phyloP scores from a whole-genome alignment of 148 eudicot species.

The Cornus controversa region DNA sequence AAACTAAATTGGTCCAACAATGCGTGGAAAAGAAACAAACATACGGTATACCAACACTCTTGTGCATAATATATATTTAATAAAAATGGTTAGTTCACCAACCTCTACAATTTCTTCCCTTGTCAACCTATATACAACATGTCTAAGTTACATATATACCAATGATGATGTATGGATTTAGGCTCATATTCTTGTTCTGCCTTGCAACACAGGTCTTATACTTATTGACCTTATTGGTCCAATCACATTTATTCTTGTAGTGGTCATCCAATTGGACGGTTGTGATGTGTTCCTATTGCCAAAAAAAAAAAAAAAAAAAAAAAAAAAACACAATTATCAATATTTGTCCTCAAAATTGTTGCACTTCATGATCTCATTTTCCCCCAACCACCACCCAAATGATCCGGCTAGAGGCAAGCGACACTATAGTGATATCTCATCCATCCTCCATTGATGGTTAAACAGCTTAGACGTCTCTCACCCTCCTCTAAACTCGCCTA shows the following conservation, averaged over 20 bases:
- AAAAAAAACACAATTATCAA: no score
- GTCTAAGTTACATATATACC: no score
- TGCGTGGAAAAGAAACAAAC: conserved; percentile 24
- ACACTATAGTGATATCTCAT: conserved; percentile 6
- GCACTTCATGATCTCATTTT: not conserved
- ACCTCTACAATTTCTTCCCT: conserved; percentile 15
- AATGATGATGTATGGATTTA: no score
- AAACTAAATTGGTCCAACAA: conserved; percentile 16
- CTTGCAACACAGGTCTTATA: not conserved
- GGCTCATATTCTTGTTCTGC: not conserved
- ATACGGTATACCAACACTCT: not conserved
- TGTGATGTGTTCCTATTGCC: no score
- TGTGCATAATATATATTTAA: conserved; percentile 10
- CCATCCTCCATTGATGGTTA: conserved; percentile 19
- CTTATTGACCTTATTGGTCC: not conserved
- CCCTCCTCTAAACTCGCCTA: conserved; percentile 11
- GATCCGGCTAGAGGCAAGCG: not conserved
- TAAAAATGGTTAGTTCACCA: conserved; percentile 49
- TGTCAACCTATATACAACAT: not conserved
- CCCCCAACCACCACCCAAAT: conserved; percentile 6
- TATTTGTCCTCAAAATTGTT: not conserved
- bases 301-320: no score
- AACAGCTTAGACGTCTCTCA: not conserved
- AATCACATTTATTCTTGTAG: not conserved
- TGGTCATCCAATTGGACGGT: not conserved